Conservation (phyloP, 345 rosid species). For the Bruguiera gymnorhiza region DNA sequence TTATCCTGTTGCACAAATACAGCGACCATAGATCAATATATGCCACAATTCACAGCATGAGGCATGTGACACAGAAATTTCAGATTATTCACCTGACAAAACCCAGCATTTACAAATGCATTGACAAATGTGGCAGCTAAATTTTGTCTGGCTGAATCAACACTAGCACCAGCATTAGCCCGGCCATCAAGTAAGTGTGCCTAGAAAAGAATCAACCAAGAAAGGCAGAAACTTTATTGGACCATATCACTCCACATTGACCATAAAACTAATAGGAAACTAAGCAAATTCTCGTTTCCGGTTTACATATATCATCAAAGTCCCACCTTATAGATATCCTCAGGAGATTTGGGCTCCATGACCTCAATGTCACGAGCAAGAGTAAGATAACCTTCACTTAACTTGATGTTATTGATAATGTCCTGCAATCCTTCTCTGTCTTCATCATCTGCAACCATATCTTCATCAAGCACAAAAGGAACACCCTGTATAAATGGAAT, state of each 20-base stretch:
- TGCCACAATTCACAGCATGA: background rate
- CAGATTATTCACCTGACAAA: slow-evolving; percentile 64
- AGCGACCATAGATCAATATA: slow-evolving; percentile 10
- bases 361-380: slow-evolving; percentile 99
- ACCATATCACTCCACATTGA: background rate
- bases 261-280: background rate
- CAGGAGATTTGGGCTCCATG: slow-evolving; percentile 96
- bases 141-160: slow-evolving; percentile 92
- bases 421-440: slow-evolving; percentile 74
- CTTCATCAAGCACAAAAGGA: slow-evolving; percentile 64
- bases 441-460: slow-evolving; percentile 54
- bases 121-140: slow-evolving; percentile 95
- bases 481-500: slow-evolving; percentile 52
- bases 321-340: slow-evolving; percentile 91
- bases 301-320: background rate
- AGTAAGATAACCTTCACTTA: slow-evolving; percentile 89
- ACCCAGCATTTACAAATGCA: slow-evolving; percentile 97
- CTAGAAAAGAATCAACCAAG: slow-evolving; percentile 33
- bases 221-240: slow-evolving; percentile 6
- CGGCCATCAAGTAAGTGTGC: slow-evolving; percentile 96
- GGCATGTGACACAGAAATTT: slow-evolving; percentile 11
- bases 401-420: slow-evolving; percentile 65
- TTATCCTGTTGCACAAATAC: slow-evolving; percentile 59
- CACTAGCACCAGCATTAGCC: slow-evolving; percentile 67
- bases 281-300: background rate